These are phyloP conservation scores for Flaveria bidentis DNA, from an alignment of 129 eudicot genomes.

Conservation along the genomic window DNA sequence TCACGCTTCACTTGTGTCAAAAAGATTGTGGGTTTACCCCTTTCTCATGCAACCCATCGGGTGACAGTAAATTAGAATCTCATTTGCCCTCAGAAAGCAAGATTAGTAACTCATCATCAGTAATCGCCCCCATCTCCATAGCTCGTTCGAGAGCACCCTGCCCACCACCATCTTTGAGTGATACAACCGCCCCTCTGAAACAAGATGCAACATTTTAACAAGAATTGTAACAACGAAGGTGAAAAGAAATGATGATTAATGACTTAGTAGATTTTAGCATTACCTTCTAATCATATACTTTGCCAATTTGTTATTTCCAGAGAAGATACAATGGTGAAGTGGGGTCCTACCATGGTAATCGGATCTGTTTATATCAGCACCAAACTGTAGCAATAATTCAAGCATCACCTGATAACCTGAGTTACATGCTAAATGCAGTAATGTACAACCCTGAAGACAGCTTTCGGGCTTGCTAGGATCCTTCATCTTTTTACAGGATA, in stretches of 20 bases:
- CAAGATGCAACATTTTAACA: slow-evolving; percentile 8
- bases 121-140: slow-evolving; percentile 95
- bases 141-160: slow-evolving; percentile 87
- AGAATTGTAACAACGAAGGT: neutral
- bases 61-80: slow-evolving; percentile 13
- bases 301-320: slow-evolving; percentile 69
- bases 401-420: slow-evolving; percentile 68
- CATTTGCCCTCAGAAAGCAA: slow-evolving; percentile 68
- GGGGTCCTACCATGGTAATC: slow-evolving; percentile 92
- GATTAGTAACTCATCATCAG: slow-evolving; percentile 85
- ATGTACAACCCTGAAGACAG: slow-evolving; percentile 75
- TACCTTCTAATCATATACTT: slow-evolving; percentile 93
- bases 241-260: neutral
- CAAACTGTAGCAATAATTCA: slow-evolving; percentile 84
- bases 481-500: slow-evolving; percentile 46
- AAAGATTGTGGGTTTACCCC: slow-evolving; percentile 2
- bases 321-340: slow-evolving; percentile 75
- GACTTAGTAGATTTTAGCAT: neutral
- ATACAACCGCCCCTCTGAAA: slow-evolving; percentile 76
- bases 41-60: slow-evolving; percentile 27
- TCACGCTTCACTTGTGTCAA: slow-evolving; percentile 3
- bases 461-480: slow-evolving; percentile 50
- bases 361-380: slow-evolving; percentile 79
- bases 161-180: slow-evolving; percentile 80
- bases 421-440: slow-evolving; percentile 82